These are phyloP conservation scores for Neostapfia colusana DNA, from an alignment of 176 grass and related monocot genomes.

Conservation along the genomic window DNA sequence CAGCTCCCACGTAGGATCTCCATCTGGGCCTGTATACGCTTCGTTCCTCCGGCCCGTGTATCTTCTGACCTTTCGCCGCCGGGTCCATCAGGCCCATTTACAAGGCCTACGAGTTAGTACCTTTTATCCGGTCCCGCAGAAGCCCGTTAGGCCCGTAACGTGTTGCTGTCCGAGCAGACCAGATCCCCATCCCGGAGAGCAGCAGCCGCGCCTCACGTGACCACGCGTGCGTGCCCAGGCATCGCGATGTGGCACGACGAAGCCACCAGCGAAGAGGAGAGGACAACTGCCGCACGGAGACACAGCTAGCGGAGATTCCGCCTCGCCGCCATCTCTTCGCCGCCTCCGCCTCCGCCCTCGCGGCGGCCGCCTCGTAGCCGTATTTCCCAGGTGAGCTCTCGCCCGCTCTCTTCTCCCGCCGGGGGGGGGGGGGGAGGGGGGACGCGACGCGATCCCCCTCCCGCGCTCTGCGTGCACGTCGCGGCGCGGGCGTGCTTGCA, in stretches of 20 bases:
- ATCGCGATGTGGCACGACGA: slow-evolving; percentile 28
- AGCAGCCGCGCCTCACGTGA: slow-evolving; percentile 21
- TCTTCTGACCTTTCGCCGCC: background rate
- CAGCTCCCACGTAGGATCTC: background rate
- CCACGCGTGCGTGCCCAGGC: slow-evolving; percentile 24
- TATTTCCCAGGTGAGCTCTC: background rate
- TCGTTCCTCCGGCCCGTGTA: background rate
- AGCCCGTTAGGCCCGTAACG: background rate
- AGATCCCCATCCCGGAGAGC: background rate
- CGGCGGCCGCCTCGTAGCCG: background rate
- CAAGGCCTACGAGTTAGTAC: background rate
- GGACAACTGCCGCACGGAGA: slow-evolving; percentile 35
- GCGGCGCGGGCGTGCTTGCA: background rate
- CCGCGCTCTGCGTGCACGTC: background rate
- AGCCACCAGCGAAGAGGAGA: background rate
- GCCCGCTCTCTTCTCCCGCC: background rate
- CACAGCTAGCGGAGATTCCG: background rate
- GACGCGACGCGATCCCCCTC: background rate
- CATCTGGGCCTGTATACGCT: background rate
- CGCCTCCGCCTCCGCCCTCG: background rate
- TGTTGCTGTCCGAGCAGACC: background rate
- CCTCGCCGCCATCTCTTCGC: background rate
- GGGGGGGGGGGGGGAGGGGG: too few species aligned
- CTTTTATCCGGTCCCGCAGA: background rate
- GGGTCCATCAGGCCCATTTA: background rate